Evolutionary conservation across 352 stramenopile genomes (phyloP).

Genomic region (Phytopythium boreale): DNA sequence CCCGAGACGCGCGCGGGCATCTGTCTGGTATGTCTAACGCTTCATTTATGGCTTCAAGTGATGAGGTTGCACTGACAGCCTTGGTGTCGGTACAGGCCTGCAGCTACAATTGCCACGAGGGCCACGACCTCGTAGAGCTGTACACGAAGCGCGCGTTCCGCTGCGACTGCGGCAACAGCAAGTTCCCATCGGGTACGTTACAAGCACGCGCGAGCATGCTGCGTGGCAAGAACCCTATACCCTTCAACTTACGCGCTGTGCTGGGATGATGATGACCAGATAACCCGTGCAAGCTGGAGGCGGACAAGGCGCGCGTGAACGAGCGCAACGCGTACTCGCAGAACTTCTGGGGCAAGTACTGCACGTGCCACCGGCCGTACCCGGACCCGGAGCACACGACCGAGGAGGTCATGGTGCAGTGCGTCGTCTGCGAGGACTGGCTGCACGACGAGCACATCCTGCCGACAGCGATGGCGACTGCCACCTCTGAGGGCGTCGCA

Average conservation of each 20-base stretch:
- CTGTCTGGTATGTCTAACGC: constrained; percentile 33
- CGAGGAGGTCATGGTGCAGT: constrained; percentile 72
- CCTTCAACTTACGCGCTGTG: not conserved
- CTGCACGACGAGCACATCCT: constrained; percentile 72
- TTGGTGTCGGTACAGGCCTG: constrained; percentile 29
- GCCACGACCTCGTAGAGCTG: constrained; percentile 78
- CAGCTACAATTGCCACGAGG: constrained; percentile 69
- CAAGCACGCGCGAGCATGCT: not conserved
- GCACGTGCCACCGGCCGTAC: constrained; percentile 70
- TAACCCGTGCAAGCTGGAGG: constrained; percentile 48
- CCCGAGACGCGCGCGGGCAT: constrained; percentile 39
- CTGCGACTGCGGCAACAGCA: constrained; percentile 71
- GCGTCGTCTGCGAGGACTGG: constrained; percentile 77
- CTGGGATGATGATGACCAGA: constrained; percentile 10
- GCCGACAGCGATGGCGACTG: not conserved
- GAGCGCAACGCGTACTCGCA: constrained; percentile 66
- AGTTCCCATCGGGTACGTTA: constrained; percentile 42
- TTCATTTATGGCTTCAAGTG: not conserved
- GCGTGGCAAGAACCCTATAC: not conserved
- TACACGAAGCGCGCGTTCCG: constrained; percentile 77
- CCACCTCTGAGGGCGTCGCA: not conserved
- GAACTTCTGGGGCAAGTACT: constrained; percentile 69
- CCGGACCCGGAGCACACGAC: constrained; percentile 68
- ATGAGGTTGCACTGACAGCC: not conserved
- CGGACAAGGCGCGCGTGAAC: constrained; percentile 50